phyloP scores from a whole-genome alignment of 371 early-diverging fungal genomes.

The Mucor lusitanicus region DNA sequence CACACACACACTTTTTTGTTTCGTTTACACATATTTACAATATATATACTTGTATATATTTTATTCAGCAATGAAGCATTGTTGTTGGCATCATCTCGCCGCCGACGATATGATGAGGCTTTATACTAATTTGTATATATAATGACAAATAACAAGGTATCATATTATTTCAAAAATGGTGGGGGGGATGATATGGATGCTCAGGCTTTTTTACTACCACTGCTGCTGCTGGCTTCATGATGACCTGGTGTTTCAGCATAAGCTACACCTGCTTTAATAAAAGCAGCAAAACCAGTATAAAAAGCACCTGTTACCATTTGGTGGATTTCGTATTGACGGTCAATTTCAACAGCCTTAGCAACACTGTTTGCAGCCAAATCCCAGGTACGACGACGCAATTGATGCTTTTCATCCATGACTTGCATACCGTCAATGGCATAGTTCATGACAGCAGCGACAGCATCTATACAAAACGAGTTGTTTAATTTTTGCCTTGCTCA shows the following conservation, averaged over 20 bases:
- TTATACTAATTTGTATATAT: too few species aligned
- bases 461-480: conserved; percentile 29
- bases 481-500: too few species aligned
- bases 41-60: too few species aligned
- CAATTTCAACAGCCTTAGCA: conserved; percentile 54
- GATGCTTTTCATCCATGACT: conserved; percentile 53
- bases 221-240: not conserved
- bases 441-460: conserved; percentile 43
- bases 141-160: not conserved
- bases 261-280: conserved; percentile 63
- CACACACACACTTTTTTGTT: too few species aligned
- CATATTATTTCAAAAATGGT: not conserved
- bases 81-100: too few species aligned
- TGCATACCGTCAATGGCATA: conserved; percentile 43
- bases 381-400: conserved; percentile 57
- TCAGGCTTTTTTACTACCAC: not conserved
- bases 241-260: conserved; percentile 58
- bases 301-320: conserved; percentile 54
- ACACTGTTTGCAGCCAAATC: conserved; percentile 48
- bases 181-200: not conserved
- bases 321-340: conserved; percentile 62
- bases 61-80: too few species aligned
- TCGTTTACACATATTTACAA: too few species aligned
- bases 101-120: too few species aligned
- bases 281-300: conserved; percentile 52